Conservation (phyloP, 257 asterid species). For the Nicotiana tomentosiformis region DNA sequence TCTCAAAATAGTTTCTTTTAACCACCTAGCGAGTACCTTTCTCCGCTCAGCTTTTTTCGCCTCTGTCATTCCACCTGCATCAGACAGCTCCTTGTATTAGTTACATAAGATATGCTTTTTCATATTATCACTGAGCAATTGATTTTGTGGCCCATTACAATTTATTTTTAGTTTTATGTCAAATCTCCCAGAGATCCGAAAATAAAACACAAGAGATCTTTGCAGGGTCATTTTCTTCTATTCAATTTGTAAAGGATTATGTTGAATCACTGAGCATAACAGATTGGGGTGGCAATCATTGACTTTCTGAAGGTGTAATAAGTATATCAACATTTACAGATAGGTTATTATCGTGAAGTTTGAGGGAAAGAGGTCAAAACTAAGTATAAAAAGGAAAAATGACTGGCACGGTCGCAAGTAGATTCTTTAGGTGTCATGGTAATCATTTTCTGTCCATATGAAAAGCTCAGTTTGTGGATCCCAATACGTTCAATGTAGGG, state of each 20-base stretch:
- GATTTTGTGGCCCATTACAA: no score
- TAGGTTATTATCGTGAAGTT: background rate
- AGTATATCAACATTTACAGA: background rate
- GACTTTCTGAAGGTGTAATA: background rate
- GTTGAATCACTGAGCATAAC: background rate
- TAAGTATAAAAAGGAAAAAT: background rate
- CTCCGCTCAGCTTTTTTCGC: constrained; percentile 55
- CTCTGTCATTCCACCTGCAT: constrained; percentile 88
- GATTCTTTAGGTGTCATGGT: background rate
- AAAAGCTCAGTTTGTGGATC: background rate
- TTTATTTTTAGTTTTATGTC: no score
- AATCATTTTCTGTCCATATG: background rate
- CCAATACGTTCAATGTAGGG: background rate
- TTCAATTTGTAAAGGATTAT: no score
- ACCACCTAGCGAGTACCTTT: constrained; percentile 90
- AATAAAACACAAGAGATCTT: no score
- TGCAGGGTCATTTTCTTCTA: no score
- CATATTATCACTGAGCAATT: background rate
- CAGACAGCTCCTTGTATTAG: constrained; percentile 9
- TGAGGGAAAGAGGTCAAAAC: background rate
- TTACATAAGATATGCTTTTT: background rate
- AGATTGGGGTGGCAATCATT: background rate
- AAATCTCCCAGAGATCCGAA: no score
- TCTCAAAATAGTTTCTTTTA: constrained; percentile 86
- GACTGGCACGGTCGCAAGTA: background rate